phyloP scores from a whole-genome alignment of 352 stramenopile genomes.

The Phytopythium oedochilum region DNA sequence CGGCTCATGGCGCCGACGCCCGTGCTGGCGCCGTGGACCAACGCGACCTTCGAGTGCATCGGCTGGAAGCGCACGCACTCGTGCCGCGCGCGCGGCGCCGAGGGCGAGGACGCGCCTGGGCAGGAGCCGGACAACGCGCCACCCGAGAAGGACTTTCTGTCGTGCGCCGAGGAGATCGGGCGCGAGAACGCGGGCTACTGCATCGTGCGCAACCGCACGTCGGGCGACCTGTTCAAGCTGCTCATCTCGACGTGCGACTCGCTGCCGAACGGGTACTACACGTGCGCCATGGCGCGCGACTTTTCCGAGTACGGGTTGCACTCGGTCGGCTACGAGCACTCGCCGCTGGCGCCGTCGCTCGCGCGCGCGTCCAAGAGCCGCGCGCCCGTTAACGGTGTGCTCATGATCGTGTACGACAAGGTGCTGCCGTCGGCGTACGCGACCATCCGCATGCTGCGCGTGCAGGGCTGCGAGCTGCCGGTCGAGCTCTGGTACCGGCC shows the following conservation, averaged over 20 bases:
- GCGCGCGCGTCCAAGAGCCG: slow-evolving; percentile 37
- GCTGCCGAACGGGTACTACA: slow-evolving; percentile 64
- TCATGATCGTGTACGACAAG: slow-evolving; percentile 86
- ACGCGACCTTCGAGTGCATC: slow-evolving; percentile 79
- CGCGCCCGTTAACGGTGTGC: slow-evolving; percentile 56
- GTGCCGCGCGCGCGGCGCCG: slow-evolving; percentile 26
- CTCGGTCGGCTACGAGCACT: slow-evolving; percentile 65
- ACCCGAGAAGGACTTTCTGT: slow-evolving; percentile 70
- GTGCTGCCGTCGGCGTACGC: slow-evolving; percentile 74
- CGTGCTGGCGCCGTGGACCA: slow-evolving; percentile 60
- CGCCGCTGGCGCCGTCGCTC: slow-evolving; percentile 63
- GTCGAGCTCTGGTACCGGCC: slow-evolving; percentile 85
- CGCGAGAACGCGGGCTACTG: slow-evolving; percentile 78
- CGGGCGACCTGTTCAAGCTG: slow-evolving; percentile 71
- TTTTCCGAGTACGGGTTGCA: slow-evolving; percentile 82
- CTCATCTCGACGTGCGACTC: slow-evolving; percentile 79
- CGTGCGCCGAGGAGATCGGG: slow-evolving; percentile 64
- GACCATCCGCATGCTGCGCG: slow-evolving; percentile 71
- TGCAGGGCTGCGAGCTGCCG: slow-evolving; percentile 68
- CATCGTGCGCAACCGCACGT: slow-evolving; percentile 80
- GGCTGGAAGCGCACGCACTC: slow-evolving; percentile 83
- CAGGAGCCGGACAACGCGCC: slow-evolving; percentile 29
- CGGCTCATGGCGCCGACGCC: slow-evolving; percentile 53
- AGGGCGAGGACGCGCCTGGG: neutral
- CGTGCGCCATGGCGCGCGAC: slow-evolving; percentile 73